Evolutionary conservation across 495 filamentous ascomycete species (phyloP).

Genomic region (Daldinia grandis): DNA sequence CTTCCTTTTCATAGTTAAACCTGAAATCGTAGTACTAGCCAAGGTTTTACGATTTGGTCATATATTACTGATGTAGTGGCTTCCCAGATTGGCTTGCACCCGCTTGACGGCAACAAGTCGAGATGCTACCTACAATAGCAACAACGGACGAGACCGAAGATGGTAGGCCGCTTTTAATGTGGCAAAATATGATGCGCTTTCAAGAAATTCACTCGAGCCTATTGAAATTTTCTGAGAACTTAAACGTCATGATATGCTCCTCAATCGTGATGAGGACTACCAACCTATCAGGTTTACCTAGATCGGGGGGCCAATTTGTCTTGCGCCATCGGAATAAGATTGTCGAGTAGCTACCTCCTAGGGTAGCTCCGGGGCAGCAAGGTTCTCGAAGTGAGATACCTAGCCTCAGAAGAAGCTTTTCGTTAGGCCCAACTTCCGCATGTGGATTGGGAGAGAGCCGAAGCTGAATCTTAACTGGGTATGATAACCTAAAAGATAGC

Average conservation of each 20-base stretch:
- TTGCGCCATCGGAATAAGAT: neutral
- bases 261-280: neutral
- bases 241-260: neutral
- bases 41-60: neutral
- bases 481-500: constrained; percentile 25
- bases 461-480: constrained; percentile 21
- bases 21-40: too few relatives aligned
- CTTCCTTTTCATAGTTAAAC: too few relatives aligned
- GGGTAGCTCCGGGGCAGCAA: constrained; percentile 10
- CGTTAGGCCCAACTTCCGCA: constrained; percentile 20
- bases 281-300: neutral
- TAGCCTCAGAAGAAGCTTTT: constrained; percentile 4
- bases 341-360: neutral
- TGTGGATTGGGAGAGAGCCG: constrained; percentile 23
- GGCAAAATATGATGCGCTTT: neutral
- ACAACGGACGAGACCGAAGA: constrained; percentile 1
- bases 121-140: neutral
- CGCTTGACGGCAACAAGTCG: neutral
- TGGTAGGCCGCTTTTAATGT: neutral
- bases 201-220: neutral
- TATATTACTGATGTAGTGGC: neutral
- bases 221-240: neutral
- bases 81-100: neutral
- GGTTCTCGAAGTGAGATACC: constrained; percentile 7
- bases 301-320: neutral